Base-by-base conservation (phyloP, 768 basidiomycete genomes). In the Leccinum boreale region DNA sequence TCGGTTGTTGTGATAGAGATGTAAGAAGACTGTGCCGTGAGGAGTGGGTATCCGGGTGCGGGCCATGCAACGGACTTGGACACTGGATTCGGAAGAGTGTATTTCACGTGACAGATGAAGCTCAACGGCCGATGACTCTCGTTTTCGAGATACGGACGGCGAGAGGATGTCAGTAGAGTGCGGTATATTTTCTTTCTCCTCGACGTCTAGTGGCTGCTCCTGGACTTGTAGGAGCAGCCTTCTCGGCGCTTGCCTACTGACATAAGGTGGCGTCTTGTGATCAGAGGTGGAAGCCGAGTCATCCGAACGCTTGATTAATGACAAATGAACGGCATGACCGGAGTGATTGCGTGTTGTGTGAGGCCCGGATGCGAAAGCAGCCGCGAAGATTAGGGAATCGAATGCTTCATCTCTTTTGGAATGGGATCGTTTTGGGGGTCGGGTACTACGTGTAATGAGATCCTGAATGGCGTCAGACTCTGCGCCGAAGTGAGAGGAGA, bases 31-130 rank as follows among this genome's bases (percentile, higher is more conserved):
- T 12, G 91, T 86, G 5, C 95, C 96, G 65, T 98, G 92, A 0
- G 92, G 92, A 0, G 97, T 99, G 44, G 97, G 97, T 70, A 98
- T 92, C 56, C 97, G 89, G 4, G 97, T 98, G 56, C 97, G 90
- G 12, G 94, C 97, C 86, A 96, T 92, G 73, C 97, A 99, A 71
- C 85, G 87, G 28, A 98, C 90, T 56, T 85, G 77, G n/a, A 91
- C 55, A 4, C 48, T 39, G 0, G 67, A 53, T 23, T 54, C 55
- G 21, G 52, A 29, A 19, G 46, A 2, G 14, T 9, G 14, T 44
- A 10, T 56, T n/a, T 57, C 58, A 39, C 28, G 55, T 39, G 58
- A 49, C 24, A 52, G n/a, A 8, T 26, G 12, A n/a, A 36, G 74
- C 54, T 61, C 55, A 31, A 67, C 51, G 67, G 57, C 58, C 55